Conservation (phyloP, 768 basidiomycete genomes). For the Mycena venus region DNA sequence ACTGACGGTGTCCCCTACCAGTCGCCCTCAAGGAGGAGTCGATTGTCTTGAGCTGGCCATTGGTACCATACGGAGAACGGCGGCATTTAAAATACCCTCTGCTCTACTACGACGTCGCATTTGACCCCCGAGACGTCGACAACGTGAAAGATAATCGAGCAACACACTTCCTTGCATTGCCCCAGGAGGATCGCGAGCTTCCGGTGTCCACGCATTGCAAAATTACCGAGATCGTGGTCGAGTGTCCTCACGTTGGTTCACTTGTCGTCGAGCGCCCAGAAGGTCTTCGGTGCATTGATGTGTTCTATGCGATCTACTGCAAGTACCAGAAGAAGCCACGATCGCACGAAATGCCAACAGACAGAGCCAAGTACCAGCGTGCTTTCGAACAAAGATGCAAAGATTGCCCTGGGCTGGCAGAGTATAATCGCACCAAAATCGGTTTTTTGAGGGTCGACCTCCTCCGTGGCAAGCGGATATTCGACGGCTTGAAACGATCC, state of each 20-base stretch:
- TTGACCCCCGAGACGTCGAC: slow-evolving; percentile 25
- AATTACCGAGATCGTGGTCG: slow-evolving; percentile 65
- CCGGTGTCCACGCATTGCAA: slow-evolving; percentile 57
- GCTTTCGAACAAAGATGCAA: slow-evolving; percentile 63
- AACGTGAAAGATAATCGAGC: slow-evolving; percentile 32
- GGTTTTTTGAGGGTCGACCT: slow-evolving; percentile 72
- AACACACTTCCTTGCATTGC: slow-evolving; percentile 39
- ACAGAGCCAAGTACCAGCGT: slow-evolving; percentile 47
- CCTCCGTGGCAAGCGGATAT: slow-evolving; percentile 64
- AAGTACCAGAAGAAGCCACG: slow-evolving; percentile 56
- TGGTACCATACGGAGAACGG: slow-evolving; percentile 24
- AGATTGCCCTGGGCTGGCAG: slow-evolving; percentile 55
- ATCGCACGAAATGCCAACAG: slow-evolving; percentile 34
- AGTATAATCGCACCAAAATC: slow-evolving; percentile 53
- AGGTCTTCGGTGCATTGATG: slow-evolving; percentile 67
- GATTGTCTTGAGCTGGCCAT: slow-evolving; percentile 31
- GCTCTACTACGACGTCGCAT: slow-evolving; percentile 32
- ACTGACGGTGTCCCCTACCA: neutral
- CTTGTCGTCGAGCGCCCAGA: slow-evolving; percentile 57
- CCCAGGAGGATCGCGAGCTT: slow-evolving; percentile 55
- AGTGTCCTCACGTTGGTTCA: slow-evolving; percentile 52
- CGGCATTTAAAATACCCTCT: slow-evolving; percentile 28
- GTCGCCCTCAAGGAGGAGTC: slow-evolving; percentile 34
- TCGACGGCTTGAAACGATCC: slow-evolving; percentile 62
- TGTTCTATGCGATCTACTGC: slow-evolving; percentile 70